These are phyloP conservation scores for Debaryomyces sp. DNA, from an alignment of 1,139 yeast species.

Conservation along the genomic window DNA sequence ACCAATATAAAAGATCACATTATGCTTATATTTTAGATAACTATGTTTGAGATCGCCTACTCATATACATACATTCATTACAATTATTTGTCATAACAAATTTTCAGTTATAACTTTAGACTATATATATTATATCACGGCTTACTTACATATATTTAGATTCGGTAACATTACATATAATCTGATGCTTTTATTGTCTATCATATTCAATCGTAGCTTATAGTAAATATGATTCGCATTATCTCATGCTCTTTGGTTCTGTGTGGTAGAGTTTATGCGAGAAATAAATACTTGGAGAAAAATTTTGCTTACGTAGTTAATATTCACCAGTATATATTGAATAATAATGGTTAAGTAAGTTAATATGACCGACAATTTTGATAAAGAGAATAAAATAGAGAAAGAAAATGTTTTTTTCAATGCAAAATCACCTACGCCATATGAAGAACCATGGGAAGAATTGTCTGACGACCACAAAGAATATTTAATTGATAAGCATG, in stretches of 20 bases:
- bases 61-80: not conserved
- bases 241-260: not conserved
- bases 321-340: not conserved
- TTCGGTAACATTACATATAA: not conserved
- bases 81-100: not conserved
- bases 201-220: not conserved
- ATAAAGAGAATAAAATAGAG: not conserved
- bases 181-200: not conserved
- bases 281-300: not conserved
- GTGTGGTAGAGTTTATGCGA: not conserved
- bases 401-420: not conserved
- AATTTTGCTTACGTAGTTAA: not conserved
- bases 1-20: not conserved
- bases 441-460: not conserved
- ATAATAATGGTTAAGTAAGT: not conserved
- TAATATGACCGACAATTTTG: not conserved
- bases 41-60: not conserved
- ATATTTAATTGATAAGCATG: slow-evolving; percentile 20
- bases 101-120: not conserved
- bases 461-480: slow-evolving; percentile 15
- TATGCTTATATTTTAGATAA: not conserved
- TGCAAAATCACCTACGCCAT: not conserved
- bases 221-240: not conserved
- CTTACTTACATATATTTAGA: not conserved
- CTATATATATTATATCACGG: not conserved